These are phyloP conservation scores for Hyaloscypha hepaticicola DNA, from an alignment of 495 filamentous ascomycete genomes.

Conservation along the genomic window DNA sequence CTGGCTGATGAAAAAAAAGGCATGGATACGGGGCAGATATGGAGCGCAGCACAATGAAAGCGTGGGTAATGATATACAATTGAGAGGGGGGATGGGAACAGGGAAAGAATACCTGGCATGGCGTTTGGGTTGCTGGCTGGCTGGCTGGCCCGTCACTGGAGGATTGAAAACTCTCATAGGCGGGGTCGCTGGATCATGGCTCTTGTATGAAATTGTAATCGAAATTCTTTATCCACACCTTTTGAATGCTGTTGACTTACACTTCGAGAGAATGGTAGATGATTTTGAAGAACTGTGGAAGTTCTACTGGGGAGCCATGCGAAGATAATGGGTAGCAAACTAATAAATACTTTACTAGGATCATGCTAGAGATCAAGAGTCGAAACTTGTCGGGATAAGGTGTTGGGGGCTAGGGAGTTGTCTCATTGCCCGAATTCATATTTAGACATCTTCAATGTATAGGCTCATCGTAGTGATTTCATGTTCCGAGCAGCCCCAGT, in stretches of 20 bases:
- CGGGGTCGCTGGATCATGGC: not conserved
- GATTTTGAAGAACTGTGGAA: not conserved
- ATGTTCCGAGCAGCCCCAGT: too few species aligned
- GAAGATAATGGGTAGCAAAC: too few species aligned
- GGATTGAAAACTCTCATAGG: not conserved
- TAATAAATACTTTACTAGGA: too few species aligned
- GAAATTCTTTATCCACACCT: not conserved
- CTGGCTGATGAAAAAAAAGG: too few species aligned
- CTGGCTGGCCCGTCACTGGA: too few species aligned
- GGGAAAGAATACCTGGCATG: not conserved
- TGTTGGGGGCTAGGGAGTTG: too few species aligned
- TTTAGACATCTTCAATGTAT: too few species aligned
- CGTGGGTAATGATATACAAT: not conserved
- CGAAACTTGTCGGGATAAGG: too few species aligned
- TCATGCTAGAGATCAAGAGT: too few species aligned
- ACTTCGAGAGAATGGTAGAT: not conserved
- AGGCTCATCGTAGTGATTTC: too few species aligned
- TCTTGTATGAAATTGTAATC: slow-evolving; percentile 8
- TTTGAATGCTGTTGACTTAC: not conserved
- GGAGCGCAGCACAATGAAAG: not conserved
- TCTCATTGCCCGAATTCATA: too few species aligned
- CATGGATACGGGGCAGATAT: too few species aligned
- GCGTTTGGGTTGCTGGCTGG: slow-evolving; percentile 8
- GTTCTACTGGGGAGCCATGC: not conserved
- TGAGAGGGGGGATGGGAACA: not conserved